Evolutionary conservation across 768 basidiomycete species (phyloP), one percentile per base, ranked within the genome.

Genomic region (Rhizopogon sp.): DNA sequence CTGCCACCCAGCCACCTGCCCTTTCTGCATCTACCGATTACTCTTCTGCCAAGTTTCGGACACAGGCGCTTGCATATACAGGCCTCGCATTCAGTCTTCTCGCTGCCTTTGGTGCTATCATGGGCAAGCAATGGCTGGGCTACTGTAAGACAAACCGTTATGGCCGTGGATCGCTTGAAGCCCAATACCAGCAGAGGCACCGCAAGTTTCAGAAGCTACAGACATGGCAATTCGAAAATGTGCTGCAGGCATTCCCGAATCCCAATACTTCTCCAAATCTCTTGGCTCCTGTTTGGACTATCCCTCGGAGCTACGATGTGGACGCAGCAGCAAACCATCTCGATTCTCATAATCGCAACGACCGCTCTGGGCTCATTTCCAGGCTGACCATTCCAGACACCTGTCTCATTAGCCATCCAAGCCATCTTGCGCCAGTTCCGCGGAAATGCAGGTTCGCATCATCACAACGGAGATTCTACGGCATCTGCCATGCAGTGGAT

Each of bases 121-220:
- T 61, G 8, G 60, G 56, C 13, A 61, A 61, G 35, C 60, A 61
- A 43, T 61, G 60, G 60, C 40, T 61, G 3, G 11, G 17, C 13
- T 11, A 56, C 22, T 43, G 43, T 10, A 43, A 42, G 22, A 22
- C 33, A 2, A 14, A 14, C 2, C 16, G 28, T 29, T 41, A n/a
- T 37, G 50, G 37, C 14, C 28, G 31, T 33, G 60, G 60, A 13
- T 29, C 40, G 10, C 25, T 35, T 13, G 35, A 37, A 37, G 35
- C 0, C 13, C 35, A 13, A 37, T 37, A 13, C 35, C 10, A 37
- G 11, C 35, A 37, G 35, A 37, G 35, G 35, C 35, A 37, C 13
- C 13, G 35, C 31, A 33, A 33, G 31, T 33, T 33, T 33, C 31
- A 33, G 35, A 11, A 5, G 10, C 13, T 37, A 37, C 35, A 37